Evolutionary conservation across 192 early-diverging fungal genomes (phyloP).

Genomic region (Entomortierella lignicola): DNA sequence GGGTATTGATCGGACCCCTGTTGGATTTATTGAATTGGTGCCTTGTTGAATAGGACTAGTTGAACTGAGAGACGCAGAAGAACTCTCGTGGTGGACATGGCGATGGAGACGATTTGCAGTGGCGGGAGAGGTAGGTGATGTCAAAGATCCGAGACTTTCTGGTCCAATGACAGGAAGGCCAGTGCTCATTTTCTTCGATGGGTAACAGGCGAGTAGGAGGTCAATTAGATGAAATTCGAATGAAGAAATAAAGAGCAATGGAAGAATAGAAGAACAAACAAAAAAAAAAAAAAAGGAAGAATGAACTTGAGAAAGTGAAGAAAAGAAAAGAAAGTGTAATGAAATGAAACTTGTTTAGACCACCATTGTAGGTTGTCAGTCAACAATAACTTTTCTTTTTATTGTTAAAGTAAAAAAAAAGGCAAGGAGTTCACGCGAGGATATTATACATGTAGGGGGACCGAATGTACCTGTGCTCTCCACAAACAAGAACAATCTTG

Average conservation of each 20-base stretch:
- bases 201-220: background rate
- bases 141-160: slow-evolving; percentile 2
- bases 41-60: slow-evolving; percentile 7
- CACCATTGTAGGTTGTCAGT: too few relatives aligned
- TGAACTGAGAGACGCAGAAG: background rate
- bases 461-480: too few relatives aligned
- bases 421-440: background rate
- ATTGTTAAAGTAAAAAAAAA: background rate
- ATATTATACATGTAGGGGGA: background rate
- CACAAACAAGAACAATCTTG: too few relatives aligned
- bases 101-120: slow-evolving; percentile 10
- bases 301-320: too few relatives aligned
- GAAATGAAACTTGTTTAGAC: background rate
- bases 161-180: slow-evolving; percentile 1
- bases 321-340: background rate
- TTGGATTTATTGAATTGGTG: background rate
- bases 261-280: background rate
- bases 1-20: slow-evolving; percentile 29
- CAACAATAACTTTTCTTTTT: too few relatives aligned
- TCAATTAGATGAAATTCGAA: background rate
- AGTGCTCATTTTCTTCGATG: slow-evolving; percentile 4
- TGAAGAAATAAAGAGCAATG: background rate
- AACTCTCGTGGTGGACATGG: background rate
- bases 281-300: background rate
- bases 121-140: background rate